These are phyloP conservation scores for Fusarium newnesense DNA, from an alignment of 2,329 filamentous ascomycete species.

Conservation along the genomic window DNA sequence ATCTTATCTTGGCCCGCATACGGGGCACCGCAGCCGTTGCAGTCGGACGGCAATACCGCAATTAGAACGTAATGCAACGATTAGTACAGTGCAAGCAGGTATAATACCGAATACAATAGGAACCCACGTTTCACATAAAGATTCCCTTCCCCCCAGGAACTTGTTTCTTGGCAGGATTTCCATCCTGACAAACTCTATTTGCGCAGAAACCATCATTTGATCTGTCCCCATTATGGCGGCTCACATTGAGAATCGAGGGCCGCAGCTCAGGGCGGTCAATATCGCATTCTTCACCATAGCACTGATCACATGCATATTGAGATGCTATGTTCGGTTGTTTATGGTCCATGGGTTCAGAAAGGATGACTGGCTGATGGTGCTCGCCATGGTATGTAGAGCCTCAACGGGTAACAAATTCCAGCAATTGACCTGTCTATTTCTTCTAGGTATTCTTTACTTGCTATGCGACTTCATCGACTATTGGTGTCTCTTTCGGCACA, in stretches of 20 bases:
- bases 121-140: slow-evolving; percentile 18
- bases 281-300: slow-evolving; percentile 42
- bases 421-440: slow-evolving; percentile 36
- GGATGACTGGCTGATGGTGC: slow-evolving; percentile 52
- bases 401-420: not conserved
- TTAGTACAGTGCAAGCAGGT: not conserved
- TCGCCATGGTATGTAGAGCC: slow-evolving; percentile 42
- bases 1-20: slow-evolving; percentile 4
- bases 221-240: slow-evolving; percentile 21
- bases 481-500: slow-evolving; percentile 50
- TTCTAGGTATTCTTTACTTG: slow-evolving; percentile 38
- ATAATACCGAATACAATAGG: not conserved
- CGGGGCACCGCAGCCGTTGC: slow-evolving; percentile 41
- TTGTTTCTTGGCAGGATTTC: not conserved
- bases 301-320: slow-evolving; percentile 41
- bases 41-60: not conserved
- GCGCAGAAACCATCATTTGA: not conserved
- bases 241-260: slow-evolving; percentile 44
- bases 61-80: not conserved
- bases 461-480: slow-evolving; percentile 24
- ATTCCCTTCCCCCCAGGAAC: not conserved
- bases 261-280: slow-evolving; percentile 48
- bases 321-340: slow-evolving; percentile 48
- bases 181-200: slow-evolving; percentile 16
- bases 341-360: slow-evolving; percentile 49